phyloP scores from a whole-genome alignment of 805 yeast genomes.

The Teunomyces barrocoloradensis region DNA sequence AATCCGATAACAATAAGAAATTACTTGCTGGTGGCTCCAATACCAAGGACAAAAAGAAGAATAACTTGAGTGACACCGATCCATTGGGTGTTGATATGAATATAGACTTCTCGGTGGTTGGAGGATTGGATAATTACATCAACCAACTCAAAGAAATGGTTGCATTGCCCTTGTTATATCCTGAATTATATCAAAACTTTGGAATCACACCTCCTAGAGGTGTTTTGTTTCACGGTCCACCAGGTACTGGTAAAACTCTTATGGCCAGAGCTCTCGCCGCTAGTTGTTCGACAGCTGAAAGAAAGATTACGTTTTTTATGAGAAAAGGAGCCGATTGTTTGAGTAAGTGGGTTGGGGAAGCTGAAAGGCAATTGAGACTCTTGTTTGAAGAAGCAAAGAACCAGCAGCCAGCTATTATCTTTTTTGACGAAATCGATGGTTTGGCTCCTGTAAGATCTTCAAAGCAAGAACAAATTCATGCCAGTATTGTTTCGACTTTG shows the following conservation, averaged over 20 bases:
- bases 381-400: constrained; percentile 94
- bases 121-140: constrained; percentile 89
- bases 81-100: constrained; percentile 89
- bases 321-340: constrained; percentile 96
- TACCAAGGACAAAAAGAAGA: constrained; percentile 47
- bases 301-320: constrained; percentile 95
- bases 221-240: constrained; percentile 97
- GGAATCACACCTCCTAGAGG: constrained; percentile 96
- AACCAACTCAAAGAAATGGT: constrained; percentile 96
- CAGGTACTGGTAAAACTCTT: constrained; percentile 97
- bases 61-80: constrained; percentile 78
- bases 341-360: constrained; percentile 99
- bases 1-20: constrained; percentile 25
- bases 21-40: constrained; percentile 33
- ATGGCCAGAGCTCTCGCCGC: constrained; percentile 98
- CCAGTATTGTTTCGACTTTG: constrained; percentile 92
- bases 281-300: constrained; percentile 78
- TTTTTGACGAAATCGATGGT: constrained; percentile 98
- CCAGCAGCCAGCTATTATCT: constrained; percentile 93
- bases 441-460: constrained; percentile 97
- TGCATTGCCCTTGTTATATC: constrained; percentile 85
- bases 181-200: constrained; percentile 87
- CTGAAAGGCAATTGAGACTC: constrained; percentile 88
- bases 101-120: constrained; percentile 80
- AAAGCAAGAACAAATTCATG: constrained; percentile 97